Evolutionary conservation across 2,329 filamentous ascomycete genomes (phyloP).

Genomic region (Delphinella strobiligena): DNA sequence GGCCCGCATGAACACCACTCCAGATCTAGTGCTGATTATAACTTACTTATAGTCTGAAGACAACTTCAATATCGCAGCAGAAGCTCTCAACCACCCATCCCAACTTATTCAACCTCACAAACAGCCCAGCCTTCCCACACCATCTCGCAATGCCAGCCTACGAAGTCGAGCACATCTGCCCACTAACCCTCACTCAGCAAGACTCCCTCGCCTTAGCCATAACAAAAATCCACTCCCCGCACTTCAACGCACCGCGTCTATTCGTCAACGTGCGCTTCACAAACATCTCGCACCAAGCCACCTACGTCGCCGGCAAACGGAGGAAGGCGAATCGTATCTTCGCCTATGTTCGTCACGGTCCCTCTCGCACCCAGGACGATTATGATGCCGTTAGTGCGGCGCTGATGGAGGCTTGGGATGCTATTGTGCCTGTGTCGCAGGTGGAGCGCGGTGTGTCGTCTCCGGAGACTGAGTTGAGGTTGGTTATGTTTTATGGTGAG

Average conservation of each 20-base stretch:
- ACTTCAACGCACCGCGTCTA: conserved; percentile 29
- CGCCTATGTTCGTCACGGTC: conserved; percentile 23
- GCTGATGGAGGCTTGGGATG: conserved; percentile 18
- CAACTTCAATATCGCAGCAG: no score
- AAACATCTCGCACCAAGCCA: conserved; percentile 13
- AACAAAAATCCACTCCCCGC: conserved; percentile 28
- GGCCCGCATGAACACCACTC: no score
- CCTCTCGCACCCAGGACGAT: conserved; percentile 19
- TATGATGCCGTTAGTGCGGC: conserved; percentile 18
- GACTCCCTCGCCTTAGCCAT: conserved; percentile 27
- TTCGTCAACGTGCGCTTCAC: conserved; percentile 35
- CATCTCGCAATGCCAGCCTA: conserved; percentile 34
- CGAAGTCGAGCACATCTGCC: conserved; percentile 27
- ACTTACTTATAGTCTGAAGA: no score
- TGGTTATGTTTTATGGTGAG: conserved; percentile 9
- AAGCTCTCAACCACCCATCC: no score
- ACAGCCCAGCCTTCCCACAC: no score
- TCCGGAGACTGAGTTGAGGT: conserved; percentile 14
- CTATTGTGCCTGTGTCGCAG: conserved; percentile 16
- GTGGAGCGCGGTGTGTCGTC: conserved; percentile 12
- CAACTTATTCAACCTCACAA: no score
- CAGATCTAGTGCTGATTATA: no score
- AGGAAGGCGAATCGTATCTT: conserved; percentile 20
- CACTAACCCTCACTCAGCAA: conserved; percentile 23
- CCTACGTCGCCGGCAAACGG: conserved; percentile 26